Conservation (phyloP, 768 basidiomycete genomes). For the Pisolithus tinctorius region DNA sequence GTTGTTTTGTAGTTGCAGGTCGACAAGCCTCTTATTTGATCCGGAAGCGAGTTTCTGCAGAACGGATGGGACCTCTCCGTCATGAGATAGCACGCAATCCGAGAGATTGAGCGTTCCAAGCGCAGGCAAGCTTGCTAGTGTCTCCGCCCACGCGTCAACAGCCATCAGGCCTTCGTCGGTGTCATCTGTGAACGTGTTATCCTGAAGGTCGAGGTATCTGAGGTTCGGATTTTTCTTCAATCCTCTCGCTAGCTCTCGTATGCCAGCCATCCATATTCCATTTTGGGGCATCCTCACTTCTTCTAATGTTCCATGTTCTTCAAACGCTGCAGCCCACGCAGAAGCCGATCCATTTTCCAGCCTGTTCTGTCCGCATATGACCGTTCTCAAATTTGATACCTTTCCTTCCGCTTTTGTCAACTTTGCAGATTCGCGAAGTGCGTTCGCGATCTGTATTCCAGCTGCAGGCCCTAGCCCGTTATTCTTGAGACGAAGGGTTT, state of each 20-base stretch:
- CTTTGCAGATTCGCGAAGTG: slow-evolving; percentile 69
- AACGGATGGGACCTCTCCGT: slow-evolving; percentile 71
- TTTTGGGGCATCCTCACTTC: slow-evolving; percentile 97
- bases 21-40: slow-evolving; percentile 66
- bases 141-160: slow-evolving; percentile 53
- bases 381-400: slow-evolving; percentile 62
- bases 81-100: slow-evolving; percentile 80
- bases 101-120: slow-evolving; percentile 82
- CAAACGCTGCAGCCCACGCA: slow-evolving; percentile 84
- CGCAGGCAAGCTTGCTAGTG: slow-evolving; percentile 62
- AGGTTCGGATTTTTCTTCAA: slow-evolving; percentile 61
- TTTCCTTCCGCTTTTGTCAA: slow-evolving; percentile 60
- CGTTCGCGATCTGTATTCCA: slow-evolving; percentile 78
- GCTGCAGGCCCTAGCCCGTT: slow-evolving; percentile 93
- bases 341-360: slow-evolving; percentile 84
- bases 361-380: slow-evolving; percentile 95
- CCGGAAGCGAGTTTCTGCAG: slow-evolving; percentile 58
- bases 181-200: slow-evolving; percentile 75
- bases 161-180: slow-evolving; percentile 48
- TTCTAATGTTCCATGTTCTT: slow-evolving; percentile 69
- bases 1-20: slow-evolving; percentile 85
- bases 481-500: slow-evolving; percentile 88
- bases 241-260: slow-evolving; percentile 70
- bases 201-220: slow-evolving; percentile 83
- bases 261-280: slow-evolving; percentile 91